A percentile compares a stretch with the other conserved stretches of the same genome.
phyloP scores from a whole-genome alignment of 148 eudicot genomes.

The Camellia japonica region DNA sequence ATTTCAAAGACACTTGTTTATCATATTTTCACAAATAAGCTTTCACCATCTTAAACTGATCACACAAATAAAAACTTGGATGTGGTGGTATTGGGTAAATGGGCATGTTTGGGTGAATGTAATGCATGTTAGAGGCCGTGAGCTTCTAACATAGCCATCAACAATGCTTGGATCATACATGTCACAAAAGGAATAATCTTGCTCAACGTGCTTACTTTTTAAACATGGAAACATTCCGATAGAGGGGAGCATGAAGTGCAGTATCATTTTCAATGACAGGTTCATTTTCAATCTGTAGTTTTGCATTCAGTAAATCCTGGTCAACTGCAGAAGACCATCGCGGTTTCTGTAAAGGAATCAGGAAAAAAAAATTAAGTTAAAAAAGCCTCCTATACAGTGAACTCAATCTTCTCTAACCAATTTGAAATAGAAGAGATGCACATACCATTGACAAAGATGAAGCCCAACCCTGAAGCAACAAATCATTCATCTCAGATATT shows the following conservation, averaged over 20 bases:
- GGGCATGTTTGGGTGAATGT: neutral
- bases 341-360: conserved; percentile 31
- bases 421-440: neutral
- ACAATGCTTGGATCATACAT: neutral
- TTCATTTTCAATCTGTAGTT: conserved; percentile 35
- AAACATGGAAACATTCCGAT: conserved; percentile 44
- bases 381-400: neutral
- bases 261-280: conserved; percentile 29
- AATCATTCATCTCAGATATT: conserved; percentile 39
- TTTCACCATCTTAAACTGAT: neutral
- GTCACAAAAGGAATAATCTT: neutral
- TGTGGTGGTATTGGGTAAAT: neutral
- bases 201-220: conserved; percentile 32
- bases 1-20: neutral
- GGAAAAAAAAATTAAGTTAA: neutral
- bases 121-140: neutral
- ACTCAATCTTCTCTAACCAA: conserved; percentile 1
- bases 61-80: neutral
- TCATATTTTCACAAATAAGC: neutral
- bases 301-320: conserved; percentile 32
- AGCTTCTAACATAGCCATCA: neutral
- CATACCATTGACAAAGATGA: conserved; percentile 38
- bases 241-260: conserved; percentile 31
- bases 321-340: conserved; percentile 42
- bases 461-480: conserved; percentile 33